Base-by-base conservation (phyloP, 768 basidiomycete genomes). In the Mycena metata region DNA sequence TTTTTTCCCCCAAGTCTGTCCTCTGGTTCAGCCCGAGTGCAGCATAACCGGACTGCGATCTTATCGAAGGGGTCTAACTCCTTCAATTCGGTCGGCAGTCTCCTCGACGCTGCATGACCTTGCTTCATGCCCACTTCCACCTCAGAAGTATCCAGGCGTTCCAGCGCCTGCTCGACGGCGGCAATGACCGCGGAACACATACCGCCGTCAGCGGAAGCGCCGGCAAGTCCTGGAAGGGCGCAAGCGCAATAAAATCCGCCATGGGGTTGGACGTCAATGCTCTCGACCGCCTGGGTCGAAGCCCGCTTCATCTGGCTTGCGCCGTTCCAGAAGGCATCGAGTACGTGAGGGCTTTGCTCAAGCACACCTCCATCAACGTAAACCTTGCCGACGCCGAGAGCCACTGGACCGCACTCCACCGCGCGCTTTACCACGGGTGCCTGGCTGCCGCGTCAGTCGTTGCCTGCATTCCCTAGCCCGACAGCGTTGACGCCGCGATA, bases 351-450 rank as follows among this genome's bases (percentile, higher is more conserved):
- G 82, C 93, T 61, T 82, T 98, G 7, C 85, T 99, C 57, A 86
- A 87, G 19, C 91, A 95, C 70, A 89, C 94, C 1, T 79, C 82
- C 24, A 83, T 96, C 77, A 91, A 93, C 64, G 88, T 95, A 72
- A 99, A 99, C 72, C 65, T 92, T 9, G 81, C 83, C 46, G 97
- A 99, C 78, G 77, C 77, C 60, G 97, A 99, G 83, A 94, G 88
- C 64, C 91, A 91, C 64, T 98, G 96, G 93, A 97, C 95, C 1
- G 88, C 96, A 9, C 82, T 99, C 23, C 97, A 99, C 74, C 83
- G 96, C 54, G 94, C 94, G 2, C 78, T 96, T 72, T 98, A 96
- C 76, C 78, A 83, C 42, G 94, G 93, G 1, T 95, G 96, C 72
- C 67, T 96, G 11, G 83, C 90, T 54, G 86, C 88, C 50, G 91